Percentiles rank a stretch among this genome's conserved stretches.
Conservation (phyloP, 768 basidiomycete genomes). For the Pisolithus microcarpus region DNA sequence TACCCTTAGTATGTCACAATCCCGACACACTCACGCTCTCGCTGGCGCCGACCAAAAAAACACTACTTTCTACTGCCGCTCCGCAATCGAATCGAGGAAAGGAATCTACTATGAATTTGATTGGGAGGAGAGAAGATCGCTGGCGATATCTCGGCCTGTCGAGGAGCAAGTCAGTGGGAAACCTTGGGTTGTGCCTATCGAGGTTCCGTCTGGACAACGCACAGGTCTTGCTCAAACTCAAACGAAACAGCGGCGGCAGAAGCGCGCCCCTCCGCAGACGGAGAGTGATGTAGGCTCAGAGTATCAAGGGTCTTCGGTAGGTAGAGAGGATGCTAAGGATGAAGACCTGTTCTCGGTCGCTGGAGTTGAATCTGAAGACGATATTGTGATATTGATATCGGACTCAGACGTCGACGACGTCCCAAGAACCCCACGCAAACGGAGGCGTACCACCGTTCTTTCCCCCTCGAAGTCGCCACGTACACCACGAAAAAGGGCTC, state of each 20-base stretch:
- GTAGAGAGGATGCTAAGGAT: conserved; percentile 9
- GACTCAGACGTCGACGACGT: conserved; percentile 13
- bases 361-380: conserved; percentile 16
- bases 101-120: conserved; percentile 57
- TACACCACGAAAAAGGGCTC: conserved; percentile 28
- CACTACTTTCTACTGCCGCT: conserved; percentile 45
- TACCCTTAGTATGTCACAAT: conserved; percentile 7
- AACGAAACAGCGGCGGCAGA: conserved; percentile 17
- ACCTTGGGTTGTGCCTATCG: conserved; percentile 40
- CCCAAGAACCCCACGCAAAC: conserved; percentile 49
- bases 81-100: conserved; percentile 50
- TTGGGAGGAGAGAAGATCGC: conserved; percentile 45
- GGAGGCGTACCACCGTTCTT: conserved; percentile 30
- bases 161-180: conserved; percentile 32
- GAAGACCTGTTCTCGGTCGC: conserved; percentile 15
- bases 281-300: conserved; percentile 18
- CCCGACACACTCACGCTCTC: conserved; percentile 10
- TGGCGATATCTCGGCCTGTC: conserved; percentile 27
- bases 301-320: conserved; percentile 11
- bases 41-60: conserved; percentile 13
- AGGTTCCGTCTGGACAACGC: conserved; percentile 6
- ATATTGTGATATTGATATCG: conserved; percentile 13
- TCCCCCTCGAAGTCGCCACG: conserved; percentile 23
- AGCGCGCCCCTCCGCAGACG: conserved; percentile 15
- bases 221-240: conserved; percentile 10